phyloP scores from a whole-genome alignment of 805 yeast genomes.

The Pichia manshurica region DNA sequence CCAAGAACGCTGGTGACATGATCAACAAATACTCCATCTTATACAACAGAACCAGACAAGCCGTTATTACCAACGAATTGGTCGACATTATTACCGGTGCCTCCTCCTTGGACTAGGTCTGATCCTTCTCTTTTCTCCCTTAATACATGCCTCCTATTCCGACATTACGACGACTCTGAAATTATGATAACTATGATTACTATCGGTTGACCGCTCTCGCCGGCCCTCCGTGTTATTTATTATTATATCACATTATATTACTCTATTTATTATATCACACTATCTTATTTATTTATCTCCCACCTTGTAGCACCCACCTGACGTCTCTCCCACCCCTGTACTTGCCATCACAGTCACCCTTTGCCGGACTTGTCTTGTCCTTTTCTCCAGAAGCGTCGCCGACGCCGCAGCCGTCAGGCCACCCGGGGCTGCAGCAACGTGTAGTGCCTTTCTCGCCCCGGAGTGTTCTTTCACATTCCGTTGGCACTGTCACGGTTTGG shows the following conservation, averaged over 20 bases:
- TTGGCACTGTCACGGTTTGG: no score
- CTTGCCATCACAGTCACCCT: not conserved
- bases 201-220: not conserved
- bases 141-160: no score
- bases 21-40: conserved; percentile 91
- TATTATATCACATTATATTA: not conserved
- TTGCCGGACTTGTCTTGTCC: no score
- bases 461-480: not conserved
- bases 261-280: not conserved
- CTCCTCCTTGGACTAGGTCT: conserved; percentile 79
- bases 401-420: conserved; percentile 1
- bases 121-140: not conserved
- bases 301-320: not conserved
- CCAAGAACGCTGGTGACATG: conserved; percentile 99
- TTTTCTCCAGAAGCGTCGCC: no score
- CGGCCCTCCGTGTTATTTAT: conserved; percentile 1
- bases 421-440: conserved; percentile 5
- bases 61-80: conserved; percentile 97
- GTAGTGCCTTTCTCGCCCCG: not conserved
- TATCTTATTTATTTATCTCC: not conserved
- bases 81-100: conserved; percentile 99
- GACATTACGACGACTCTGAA: no score
- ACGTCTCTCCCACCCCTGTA: not conserved
- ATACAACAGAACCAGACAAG: conserved; percentile 99
- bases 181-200: no score